Percentiles rank a stretch among this genome's conserved stretches.
phyloP scores from a whole-genome alignment of 331 rosid genomes.

The Phaseolus coccineus region DNA sequence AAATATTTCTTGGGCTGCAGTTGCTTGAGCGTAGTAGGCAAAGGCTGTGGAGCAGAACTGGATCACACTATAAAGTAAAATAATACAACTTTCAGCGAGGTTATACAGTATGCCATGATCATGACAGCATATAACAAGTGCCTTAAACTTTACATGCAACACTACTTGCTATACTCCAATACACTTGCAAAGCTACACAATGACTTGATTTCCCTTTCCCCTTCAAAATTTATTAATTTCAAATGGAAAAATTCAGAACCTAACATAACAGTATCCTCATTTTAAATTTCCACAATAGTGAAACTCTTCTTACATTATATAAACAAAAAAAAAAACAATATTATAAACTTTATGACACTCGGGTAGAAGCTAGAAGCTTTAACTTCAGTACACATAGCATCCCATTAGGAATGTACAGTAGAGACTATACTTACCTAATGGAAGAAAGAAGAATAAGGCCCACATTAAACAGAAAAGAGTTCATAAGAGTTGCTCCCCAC shows the following conservation, averaged over 20 bases:
- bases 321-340: constrained; percentile 17
- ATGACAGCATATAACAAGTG: constrained; percentile 22
- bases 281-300: constrained; percentile 4
- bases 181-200: background rate
- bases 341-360: background rate
- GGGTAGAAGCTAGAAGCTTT: constrained; percentile 5
- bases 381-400: background rate
- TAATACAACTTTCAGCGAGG: constrained; percentile 40
- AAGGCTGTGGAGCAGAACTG: constrained; percentile 99
- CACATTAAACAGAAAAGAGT: constrained; percentile 96
- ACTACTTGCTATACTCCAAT: background rate
- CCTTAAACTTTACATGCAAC: background rate
- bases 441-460: constrained; percentile 96
- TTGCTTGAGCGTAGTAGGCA: constrained; percentile 99
- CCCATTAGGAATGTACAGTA: background rate
- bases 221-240: constrained; percentile 8
- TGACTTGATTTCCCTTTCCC: background rate
- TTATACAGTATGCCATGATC: constrained; percentile 29
- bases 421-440: constrained; percentile 60
- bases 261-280: background rate
- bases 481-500: constrained; percentile 99
- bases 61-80: constrained; percentile 77
- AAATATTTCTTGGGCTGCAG: constrained; percentile 99
- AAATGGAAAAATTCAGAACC: constrained; percentile 21
- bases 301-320: constrained; percentile 10